Percentiles rank a stretch among this genome's conserved stretches.
Evolutionary conservation across 202 grass and related monocot genomes (phyloP).

Genomic region (Setaria italica): DNA sequence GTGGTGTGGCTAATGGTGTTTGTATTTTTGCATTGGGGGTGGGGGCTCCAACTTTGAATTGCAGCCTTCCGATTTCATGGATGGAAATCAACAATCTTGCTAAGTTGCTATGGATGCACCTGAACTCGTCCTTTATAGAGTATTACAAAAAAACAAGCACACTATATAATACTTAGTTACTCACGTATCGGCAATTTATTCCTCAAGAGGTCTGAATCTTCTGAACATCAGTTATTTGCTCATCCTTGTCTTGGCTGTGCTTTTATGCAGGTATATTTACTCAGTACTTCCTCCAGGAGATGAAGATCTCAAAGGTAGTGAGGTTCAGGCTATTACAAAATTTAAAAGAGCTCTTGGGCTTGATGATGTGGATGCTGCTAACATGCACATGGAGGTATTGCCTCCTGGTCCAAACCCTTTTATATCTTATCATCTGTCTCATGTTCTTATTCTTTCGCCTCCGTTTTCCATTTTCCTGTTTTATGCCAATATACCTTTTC

Average conservation of each 20-base stretch:
- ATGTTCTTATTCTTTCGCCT: slow-evolving; percentile 28
- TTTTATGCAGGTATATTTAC: slow-evolving; percentile 74
- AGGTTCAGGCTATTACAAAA: slow-evolving; percentile 84
- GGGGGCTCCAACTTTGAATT: not conserved
- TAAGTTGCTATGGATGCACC: slow-evolving; percentile 1
- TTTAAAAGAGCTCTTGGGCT: slow-evolving; percentile 92
- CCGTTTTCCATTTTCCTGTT: slow-evolving; percentile 7
- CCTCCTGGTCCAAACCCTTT: slow-evolving; percentile 27
- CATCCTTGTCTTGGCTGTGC: slow-evolving; percentile 43
- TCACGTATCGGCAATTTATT: slow-evolving; percentile 28
- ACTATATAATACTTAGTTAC: not conserved
- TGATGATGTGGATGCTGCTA: slow-evolving; percentile 98
- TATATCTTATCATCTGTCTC: slow-evolving; percentile 31
- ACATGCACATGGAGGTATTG: slow-evolving; percentile 92
- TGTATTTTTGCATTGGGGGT: not conserved
- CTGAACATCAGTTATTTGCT: slow-evolving; percentile 31
- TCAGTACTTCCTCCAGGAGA: slow-evolving; percentile 82
- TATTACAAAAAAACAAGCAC: not conserved
- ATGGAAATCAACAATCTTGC: not conserved
- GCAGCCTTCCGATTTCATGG: not conserved
- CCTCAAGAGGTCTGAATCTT: not conserved
- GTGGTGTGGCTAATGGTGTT: not conserved
- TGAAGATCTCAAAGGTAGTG: slow-evolving; percentile 83
- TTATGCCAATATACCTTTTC: slow-evolving; percentile 22
- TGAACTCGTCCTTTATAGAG: not conserved